Conservation (phyloP, 495 filamentous ascomycete genomes). For the Penicillium subrubescens region DNA sequence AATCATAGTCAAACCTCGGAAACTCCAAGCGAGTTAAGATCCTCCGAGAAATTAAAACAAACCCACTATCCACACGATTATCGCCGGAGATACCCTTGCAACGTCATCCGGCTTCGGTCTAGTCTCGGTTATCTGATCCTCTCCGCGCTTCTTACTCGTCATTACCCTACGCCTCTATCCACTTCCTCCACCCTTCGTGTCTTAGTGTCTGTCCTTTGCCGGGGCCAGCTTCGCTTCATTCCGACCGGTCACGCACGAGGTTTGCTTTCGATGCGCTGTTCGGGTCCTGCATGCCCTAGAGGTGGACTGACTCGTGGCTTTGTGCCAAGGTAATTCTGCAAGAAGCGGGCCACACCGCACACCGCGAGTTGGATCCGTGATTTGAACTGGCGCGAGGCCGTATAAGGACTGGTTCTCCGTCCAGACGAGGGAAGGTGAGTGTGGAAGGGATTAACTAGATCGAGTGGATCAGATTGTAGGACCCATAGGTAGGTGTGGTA, state of each 20-base stretch:
- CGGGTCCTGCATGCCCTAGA: background rate
- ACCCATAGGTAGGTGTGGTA: background rate
- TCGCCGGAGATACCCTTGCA: conserved; percentile 12
- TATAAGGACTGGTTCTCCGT: background rate
- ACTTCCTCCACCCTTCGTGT: conserved; percentile 30
- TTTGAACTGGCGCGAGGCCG: background rate
- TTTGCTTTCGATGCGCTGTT: conserved; percentile 2
- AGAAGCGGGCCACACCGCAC: conserved; percentile 12
- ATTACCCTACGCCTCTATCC: conserved; percentile 22
- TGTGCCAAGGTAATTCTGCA: conserved; percentile 7
- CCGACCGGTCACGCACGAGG: conserved; percentile 12
- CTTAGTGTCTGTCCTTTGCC: conserved; percentile 15
- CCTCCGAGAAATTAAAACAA: conserved; percentile 13
- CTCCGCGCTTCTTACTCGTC: conserved; percentile 30
- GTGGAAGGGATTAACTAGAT: background rate
- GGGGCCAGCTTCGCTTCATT: conserved; percentile 12
- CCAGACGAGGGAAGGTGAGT: background rate
- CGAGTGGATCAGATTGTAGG: background rate
- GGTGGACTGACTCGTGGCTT: conserved; percentile 9
- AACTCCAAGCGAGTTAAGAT: conserved; percentile 7
- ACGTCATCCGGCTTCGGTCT: conserved; percentile 28
- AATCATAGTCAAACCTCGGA: conserved; percentile 10
- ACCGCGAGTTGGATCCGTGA: background rate
- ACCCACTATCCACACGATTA: conserved; percentile 9
- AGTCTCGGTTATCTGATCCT: conserved; percentile 34